Evolutionary conservation across 495 filamentous ascomycete genomes (phyloP).

Genomic region (Sordaria brevicollis): DNA sequence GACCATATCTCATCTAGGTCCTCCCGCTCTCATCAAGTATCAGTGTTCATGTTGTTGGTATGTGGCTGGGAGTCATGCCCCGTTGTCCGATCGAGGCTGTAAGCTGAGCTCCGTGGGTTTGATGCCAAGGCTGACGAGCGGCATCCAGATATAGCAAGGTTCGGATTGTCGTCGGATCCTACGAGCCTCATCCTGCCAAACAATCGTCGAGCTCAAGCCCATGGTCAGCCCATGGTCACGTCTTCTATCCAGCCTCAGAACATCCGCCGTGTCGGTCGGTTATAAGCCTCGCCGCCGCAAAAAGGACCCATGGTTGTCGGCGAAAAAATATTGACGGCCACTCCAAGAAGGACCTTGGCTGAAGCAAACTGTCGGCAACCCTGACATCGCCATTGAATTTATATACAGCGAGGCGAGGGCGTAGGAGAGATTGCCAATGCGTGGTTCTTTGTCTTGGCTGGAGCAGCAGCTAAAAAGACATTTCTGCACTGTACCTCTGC

Average conservation of each 20-base stretch:
- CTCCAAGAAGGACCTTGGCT: background rate
- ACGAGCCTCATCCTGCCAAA: background rate
- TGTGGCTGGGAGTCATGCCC: background rate
- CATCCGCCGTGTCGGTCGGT: background rate
- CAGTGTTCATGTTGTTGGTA: background rate
- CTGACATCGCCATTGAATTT: background rate
- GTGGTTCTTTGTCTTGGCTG: background rate
- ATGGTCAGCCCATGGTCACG: background rate
- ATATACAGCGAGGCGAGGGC: background rate
- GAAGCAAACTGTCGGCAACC: background rate
- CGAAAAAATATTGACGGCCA: background rate
- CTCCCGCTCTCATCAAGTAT: background rate
- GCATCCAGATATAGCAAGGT: background rate
- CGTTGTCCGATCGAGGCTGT: background rate
- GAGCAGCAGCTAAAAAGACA: background rate
- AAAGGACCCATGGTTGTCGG: background rate
- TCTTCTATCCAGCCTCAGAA: background rate
- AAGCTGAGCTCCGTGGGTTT: background rate
- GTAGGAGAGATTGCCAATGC: background rate
- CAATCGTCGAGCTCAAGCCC: background rate
- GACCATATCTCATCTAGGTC: too few species aligned
- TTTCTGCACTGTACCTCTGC: background rate
- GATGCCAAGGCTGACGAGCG: background rate
- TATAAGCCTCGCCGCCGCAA: background rate
- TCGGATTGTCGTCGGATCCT: background rate